Percentiles rank a stretch among this genome's conserved stretches.
Conservation (phyloP, 2,329 filamentous ascomycete species). For the Calonectria honghensis region DNA sequence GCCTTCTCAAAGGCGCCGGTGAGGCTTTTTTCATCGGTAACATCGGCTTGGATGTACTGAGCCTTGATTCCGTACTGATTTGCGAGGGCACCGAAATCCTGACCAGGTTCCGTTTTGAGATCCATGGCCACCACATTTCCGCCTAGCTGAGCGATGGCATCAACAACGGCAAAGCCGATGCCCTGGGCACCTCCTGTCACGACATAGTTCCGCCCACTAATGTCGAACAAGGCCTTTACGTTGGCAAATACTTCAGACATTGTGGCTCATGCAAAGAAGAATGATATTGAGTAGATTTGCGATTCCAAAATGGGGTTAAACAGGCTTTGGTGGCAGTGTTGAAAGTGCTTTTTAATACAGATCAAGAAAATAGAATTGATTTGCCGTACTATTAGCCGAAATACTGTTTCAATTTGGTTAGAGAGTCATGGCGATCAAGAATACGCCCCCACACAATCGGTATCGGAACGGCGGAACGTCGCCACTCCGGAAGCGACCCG, state of each 20-base stretch:
- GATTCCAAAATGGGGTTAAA: neutral
- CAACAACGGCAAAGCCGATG: conserved; percentile 60
- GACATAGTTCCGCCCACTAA: conserved; percentile 58
- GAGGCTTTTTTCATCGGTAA: conserved; percentile 54
- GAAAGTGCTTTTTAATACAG: neutral
- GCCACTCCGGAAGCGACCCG: neutral
- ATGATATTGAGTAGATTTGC: neutral
- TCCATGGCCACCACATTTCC: conserved; percentile 61
- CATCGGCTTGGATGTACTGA: conserved; percentile 55
- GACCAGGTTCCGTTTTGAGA: conserved; percentile 54
- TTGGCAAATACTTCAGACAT: conserved; percentile 7
- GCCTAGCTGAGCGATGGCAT: conserved; percentile 62
- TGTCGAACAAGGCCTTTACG: conserved; percentile 51
- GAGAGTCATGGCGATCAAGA: neutral
- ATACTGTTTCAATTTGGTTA: neutral
- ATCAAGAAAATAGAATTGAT: neutral
- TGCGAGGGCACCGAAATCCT: conserved; percentile 51
- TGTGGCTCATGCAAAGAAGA: neutral
- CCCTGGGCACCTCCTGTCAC: conserved; percentile 62
- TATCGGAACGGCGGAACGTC: conserved; percentile 3
- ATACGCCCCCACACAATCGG: neutral
- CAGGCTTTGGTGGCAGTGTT: neutral
- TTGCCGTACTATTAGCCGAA: neutral
- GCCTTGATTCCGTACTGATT: conserved; percentile 46
- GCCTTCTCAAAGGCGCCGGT: conserved; percentile 47